Conservation (phyloP, 106 monocot species). For the Allium sativum region DNA sequence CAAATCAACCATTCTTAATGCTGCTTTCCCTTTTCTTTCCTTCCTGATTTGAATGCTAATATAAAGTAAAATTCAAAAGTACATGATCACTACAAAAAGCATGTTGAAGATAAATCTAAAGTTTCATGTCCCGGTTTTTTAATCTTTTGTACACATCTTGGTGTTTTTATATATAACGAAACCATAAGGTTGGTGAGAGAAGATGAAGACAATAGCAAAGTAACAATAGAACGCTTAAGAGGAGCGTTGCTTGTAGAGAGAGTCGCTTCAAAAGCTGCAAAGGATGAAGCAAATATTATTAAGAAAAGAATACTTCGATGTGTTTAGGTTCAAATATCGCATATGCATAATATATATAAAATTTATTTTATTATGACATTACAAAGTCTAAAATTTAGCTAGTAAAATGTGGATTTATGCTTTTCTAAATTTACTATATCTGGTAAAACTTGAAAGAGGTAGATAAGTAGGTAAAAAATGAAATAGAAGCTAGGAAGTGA, state of each 20-base stretch:
- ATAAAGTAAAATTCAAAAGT: no score
- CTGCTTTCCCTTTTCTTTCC: no score
- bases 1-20: no score
- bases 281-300: slow-evolving; percentile 53
- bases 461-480: slow-evolving; percentile 42
- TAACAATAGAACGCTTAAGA: slow-evolving; percentile 75
- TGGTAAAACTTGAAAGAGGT: slow-evolving; percentile 42
- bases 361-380: neutral
- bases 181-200: slow-evolving; percentile 1
- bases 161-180: neutral
- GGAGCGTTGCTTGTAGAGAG: slow-evolving; percentile 85
- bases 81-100: no score
- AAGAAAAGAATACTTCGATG: slow-evolving; percentile 39
- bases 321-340: no score
- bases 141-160: neutral
- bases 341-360: neutral
- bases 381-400: neutral
- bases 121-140: neutral
- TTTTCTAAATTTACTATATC: neutral
- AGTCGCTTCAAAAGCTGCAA: slow-evolving; percentile 72
- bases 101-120: no score
- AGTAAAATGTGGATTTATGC: neutral
- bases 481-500: slow-evolving; percentile 60
- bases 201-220: slow-evolving; percentile 20
- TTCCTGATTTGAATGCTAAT: no score